Evolutionary conservation across 768 basidiomycete species (phyloP), one percentile per base, ranked within the genome.

Genomic region (Phlebiopsis flavidoalba): DNA sequence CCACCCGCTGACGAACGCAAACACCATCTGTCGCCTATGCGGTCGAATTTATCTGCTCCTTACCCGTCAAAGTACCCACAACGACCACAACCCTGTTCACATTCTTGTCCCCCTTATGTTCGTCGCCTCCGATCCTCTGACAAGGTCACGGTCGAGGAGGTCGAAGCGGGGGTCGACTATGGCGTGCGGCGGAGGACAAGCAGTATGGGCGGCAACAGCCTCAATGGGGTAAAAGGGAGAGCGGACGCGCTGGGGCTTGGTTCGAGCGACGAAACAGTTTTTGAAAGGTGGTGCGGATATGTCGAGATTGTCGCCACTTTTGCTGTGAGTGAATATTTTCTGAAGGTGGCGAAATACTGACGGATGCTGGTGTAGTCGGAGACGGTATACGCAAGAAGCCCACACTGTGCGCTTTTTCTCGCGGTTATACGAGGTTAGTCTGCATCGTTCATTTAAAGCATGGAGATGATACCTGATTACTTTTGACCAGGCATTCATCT

Each of bases 1-100:
- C 70, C 91, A 95, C 69, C 84, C 91, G 0, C 74, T 98, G 2
- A 92, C 93, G 0, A 96, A 94, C 86, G 96, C 14, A 96, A 96
- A 74, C 96, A 98, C 66, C 96, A 98, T n/a, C 69, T 98, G 96
- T 70, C 87, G 96, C 8, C 77, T 98, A 14, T 98, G 96, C 65
- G 96, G 96, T 0, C 80, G 87, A 58, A 91, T 98, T n/a, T 45
- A 86, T 98, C 12, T 98, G 96, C 68, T 89, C 95, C 0, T 79
- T 97, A 5, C 93, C 94, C 0, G 77, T 87, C 11, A 93, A n/a
- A 91, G 60, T 80, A 77, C 4, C 85, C 87, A 2, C 83, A 86
- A 65, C 83, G 93, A 21, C 80, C 79, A 1, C 77, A 78, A 51
- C 74, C 81, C 6, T 97, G 94, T 67, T 95, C 93, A 0, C 74